phyloP scores from a whole-genome alignment of 2,329 filamentous ascomycete genomes.

The Cercospora sojina region DNA sequence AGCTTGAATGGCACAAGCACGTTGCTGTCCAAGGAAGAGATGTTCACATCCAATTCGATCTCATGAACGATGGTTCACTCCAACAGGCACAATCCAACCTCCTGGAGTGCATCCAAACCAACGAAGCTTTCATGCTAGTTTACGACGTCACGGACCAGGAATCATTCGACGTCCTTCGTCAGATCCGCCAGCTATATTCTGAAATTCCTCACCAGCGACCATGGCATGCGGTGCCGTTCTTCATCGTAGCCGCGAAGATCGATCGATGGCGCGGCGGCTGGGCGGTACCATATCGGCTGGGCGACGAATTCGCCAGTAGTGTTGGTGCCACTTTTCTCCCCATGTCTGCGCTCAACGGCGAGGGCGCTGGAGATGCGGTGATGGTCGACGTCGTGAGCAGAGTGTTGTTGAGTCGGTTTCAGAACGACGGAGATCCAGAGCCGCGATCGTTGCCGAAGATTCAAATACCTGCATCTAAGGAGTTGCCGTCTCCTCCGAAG shows the following conservation, averaged over 20 bases:
- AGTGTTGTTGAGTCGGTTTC: slow-evolving; percentile 8
- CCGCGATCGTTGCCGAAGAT: background rate
- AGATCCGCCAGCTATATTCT: slow-evolving; percentile 3
- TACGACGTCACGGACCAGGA: slow-evolving; percentile 16
- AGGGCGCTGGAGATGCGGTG: slow-evolving; percentile 12
- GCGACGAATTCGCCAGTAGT: slow-evolving; percentile 9
- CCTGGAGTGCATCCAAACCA: slow-evolving; percentile 11
- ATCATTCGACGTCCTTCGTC: slow-evolving; percentile 12
- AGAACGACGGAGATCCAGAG: slow-evolving; percentile 13
- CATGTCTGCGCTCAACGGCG: slow-evolving; percentile 18
- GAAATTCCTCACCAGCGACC: slow-evolving; percentile 14
- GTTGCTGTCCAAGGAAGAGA: slow-evolving; percentile 17
- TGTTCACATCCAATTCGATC: slow-evolving; percentile 15
- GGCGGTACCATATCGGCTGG: slow-evolving; percentile 10
- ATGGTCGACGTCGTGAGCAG: slow-evolving; percentile 14
- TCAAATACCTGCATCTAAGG: background rate
- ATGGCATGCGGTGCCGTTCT: slow-evolving; percentile 7
- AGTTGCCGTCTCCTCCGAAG: background rate
- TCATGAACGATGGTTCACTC: slow-evolving; percentile 3
- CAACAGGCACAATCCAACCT: slow-evolving; percentile 2
- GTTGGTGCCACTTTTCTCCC: slow-evolving; percentile 10
- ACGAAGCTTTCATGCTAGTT: slow-evolving; percentile 16
- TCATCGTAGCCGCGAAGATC: slow-evolving; percentile 14
- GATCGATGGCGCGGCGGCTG: slow-evolving; percentile 19
- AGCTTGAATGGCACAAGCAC: slow-evolving; percentile 20